Base-by-base conservation (phyloP, 2,329 filamentous ascomycete species). In the Aspergillus eucalypticola region DNA sequence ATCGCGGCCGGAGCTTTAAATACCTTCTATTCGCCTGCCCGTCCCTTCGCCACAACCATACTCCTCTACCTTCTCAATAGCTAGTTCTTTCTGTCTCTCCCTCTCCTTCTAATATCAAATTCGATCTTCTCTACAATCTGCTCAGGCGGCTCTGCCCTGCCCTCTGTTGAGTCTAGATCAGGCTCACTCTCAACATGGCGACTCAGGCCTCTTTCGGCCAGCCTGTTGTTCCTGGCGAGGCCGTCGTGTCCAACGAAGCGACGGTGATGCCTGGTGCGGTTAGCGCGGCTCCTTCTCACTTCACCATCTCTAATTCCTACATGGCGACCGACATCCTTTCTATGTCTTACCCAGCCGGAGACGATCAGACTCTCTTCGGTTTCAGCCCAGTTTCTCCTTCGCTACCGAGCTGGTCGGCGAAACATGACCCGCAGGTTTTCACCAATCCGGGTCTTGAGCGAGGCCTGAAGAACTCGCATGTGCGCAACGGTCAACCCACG, bases 401-500 rank as follows among this genome's bases (percentile, higher is more conserved):
- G 29, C 7, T 27, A 13, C 23, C 7, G n/a, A 15, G 7, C 6
- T 50, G 46, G 46, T 13, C 6, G 13, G 25, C 8, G 25, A 29
- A 29, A 15, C 17, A 10, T 32, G 46, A 50, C 58, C 25, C 70
- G 69, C 62, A 64, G n/a, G 54, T 62, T 13, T 72, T 73, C 51
- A 56, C 66, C n/a, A 65, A 62, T 50, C 64, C 71, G 11, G 62
- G 63, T 4, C 54, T 75, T 19, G 71, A 73, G 44, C 69, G 69
- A 42, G 71, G 73, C 48, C 63, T 74, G 13, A 75, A 72, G 54
- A 71, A 73, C 55, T 61, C 72, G 23, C 74, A 71, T n/a, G 71
- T 76, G n/a, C 70, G 72, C 42, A 75, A 76, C 56, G 75, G 75
- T 17, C 75, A 76, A 35, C 73, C 74, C 8, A 76, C 75, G 2